A percentile compares a stretch with the other conserved stretches of the same genome.
Evolutionary conservation across 1,139 yeast genomes (phyloP).

Genomic region (Geotrichum citri-aurantii): DNA sequence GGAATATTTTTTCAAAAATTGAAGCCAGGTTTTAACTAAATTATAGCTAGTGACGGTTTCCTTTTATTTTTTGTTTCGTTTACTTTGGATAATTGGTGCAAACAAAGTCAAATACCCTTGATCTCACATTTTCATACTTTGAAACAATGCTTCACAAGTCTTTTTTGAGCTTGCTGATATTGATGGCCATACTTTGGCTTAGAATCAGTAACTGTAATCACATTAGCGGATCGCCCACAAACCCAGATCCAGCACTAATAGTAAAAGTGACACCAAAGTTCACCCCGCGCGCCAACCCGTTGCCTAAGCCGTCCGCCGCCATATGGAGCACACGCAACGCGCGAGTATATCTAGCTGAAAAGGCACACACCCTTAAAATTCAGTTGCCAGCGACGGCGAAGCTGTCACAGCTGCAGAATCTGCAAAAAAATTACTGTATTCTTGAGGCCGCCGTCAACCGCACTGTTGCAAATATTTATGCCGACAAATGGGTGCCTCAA

Average conservation of each 20-base stretch:
- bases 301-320: conserved; percentile 26
- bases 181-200: not conserved
- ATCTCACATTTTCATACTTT: not conserved
- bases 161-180: not conserved
- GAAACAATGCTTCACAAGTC: not conserved
- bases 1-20: too few species aligned
- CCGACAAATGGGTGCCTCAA: conserved; percentile 23
- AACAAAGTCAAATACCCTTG: not conserved
- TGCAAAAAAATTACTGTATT: conserved; percentile 15
- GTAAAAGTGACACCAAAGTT: not conserved
- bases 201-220: not conserved
- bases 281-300: conserved; percentile 20
- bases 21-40: too few species aligned
- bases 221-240: not conserved
- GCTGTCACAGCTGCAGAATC: not conserved
- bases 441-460: conserved; percentile 23
- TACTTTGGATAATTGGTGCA: not conserved
- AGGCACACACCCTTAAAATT: not conserved
- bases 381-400: not conserved
- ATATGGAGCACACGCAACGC: conserved; percentile 26
- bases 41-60: too few species aligned
- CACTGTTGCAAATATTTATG: conserved; percentile 19
- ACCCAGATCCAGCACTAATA: not conserved
- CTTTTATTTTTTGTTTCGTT: not conserved
- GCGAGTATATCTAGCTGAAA: conserved; percentile 4